Evolutionary conservation across 345 rosid genomes (phyloP).

Genomic region (Punica granatum): DNA sequence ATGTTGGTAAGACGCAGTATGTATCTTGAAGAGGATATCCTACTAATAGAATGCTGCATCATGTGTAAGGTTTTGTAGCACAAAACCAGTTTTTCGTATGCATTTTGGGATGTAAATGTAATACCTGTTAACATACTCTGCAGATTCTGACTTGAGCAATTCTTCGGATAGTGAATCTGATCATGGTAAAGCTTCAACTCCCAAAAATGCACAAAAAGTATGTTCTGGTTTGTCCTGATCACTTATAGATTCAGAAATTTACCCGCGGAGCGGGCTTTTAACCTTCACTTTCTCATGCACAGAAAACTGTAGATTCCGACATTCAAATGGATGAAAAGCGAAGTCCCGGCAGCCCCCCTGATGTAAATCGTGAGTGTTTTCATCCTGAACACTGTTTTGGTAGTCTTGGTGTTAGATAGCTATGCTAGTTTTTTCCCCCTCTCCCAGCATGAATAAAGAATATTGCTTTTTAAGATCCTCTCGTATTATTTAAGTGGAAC

Average conservation of each 20-base stretch:
- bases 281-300: conserved; percentile 1
- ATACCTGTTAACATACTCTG: not conserved
- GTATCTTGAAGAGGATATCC: not conserved
- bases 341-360: conserved; percentile 25
- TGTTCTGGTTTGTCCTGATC: not conserved
- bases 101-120: conserved; percentile 1
- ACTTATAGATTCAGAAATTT: not conserved
- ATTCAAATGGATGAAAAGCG: conserved; percentile 37
- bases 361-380: conserved; percentile 53
- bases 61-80: not conserved
- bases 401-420: not conserved
- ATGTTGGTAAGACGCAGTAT: not conserved
- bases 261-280: not conserved
- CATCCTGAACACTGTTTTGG: not conserved
- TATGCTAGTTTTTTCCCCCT: not conserved
- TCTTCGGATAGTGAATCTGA: conserved; percentile 50
- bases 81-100: not conserved
- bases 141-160: conserved; percentile 52
- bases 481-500: not conserved
- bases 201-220: conserved; percentile 37
- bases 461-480: not conserved
- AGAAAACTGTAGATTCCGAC: conserved; percentile 31
- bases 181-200: conserved; percentile 36
- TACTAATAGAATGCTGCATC: not conserved
- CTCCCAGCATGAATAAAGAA: not conserved